Conservation (phyloP, 1,284 basidiomycete genomes). For the Volvariella volvacea region DNA sequence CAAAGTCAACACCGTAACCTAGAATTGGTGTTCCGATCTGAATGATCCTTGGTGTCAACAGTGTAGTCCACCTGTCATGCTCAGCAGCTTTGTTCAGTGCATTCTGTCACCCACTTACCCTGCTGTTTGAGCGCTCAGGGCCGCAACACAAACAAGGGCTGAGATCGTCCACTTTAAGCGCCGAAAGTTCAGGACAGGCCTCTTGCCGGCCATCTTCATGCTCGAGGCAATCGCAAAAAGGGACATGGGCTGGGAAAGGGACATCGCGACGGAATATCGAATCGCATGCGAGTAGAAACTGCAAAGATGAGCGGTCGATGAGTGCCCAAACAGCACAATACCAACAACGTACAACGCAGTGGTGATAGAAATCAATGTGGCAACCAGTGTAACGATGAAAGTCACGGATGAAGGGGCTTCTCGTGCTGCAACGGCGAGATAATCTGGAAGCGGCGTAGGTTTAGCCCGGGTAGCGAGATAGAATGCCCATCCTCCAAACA, state of each 20-base stretch:
- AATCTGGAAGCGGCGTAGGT: not conserved
- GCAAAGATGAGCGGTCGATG: no score
- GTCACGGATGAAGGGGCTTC: not conserved
- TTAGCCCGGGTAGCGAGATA: not conserved
- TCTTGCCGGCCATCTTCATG: not conserved
- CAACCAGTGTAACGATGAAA: not conserved
- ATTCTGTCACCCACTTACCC: not conserved
- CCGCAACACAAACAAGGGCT: not conserved
- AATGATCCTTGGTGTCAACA: not conserved
- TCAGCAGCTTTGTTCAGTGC: not conserved
- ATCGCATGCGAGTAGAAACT: not conserved
- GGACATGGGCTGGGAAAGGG: not conserved
- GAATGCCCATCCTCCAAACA: not conserved
- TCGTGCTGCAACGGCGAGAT: not conserved
- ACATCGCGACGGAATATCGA: not conserved
- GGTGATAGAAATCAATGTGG: not conserved
- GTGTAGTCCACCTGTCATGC: not conserved
- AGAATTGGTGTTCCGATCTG: not conserved
- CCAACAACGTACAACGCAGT: not conserved
- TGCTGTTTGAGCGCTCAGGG: not conserved
- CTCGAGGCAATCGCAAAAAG: not conserved
- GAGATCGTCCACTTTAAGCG: not conserved
- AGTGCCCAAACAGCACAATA: not conserved
- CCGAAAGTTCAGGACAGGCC: not conserved
- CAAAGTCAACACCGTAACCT: not conserved